Evolutionary conservation across 768 basidiomycete species (phyloP), one percentile per base, ranked within the genome.

Genomic region (Mycena galopus): DNA sequence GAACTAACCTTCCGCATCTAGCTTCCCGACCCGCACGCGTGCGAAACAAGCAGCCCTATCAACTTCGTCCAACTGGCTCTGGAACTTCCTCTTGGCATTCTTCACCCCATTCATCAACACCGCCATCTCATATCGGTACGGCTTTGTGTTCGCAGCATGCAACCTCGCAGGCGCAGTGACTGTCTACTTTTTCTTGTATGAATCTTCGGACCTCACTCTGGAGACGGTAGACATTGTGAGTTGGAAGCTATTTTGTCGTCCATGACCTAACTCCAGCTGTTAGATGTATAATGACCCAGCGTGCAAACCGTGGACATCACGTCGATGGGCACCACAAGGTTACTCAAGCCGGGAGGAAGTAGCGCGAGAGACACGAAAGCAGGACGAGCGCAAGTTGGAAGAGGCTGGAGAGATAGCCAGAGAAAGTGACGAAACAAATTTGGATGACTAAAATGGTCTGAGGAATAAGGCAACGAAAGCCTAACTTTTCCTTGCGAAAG

Each of bases 181-280:
- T 69, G 92, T 93, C 23, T 93, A 83, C 79, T 85, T 93, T 78
- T 94, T 93, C 90, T 85, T 94, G 2, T 94, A 94, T 83, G 93
- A 94, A 78, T 89, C 89, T 10, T 87, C 89, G 8, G 88, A 90
- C 71, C 84, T 94, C 42, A 88, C 89, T 3, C 85, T 94, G 21
- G 93, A 94, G 82, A 84, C 81, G 70, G 90, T 93, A 53, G 88
- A 93, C 76, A 80, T 82, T 76, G 87, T 89, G 75, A 65, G 85
- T 81, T 8, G 21, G 19, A 60, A 60, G 65, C n/a, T 58, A 60
- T 62, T 47, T 42, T 65, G 27, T 55, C 67, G 64, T 47, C 67
- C 37, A 68, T 35, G 37, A 29, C 37, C 25, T 44, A 56, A 23
- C 50, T 32, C 37, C 44, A 39, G 23, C 44, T 30, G 29, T 53